Conservation (phyloP, 306 rosid genomes). For the Acmispon strigosus region DNA sequence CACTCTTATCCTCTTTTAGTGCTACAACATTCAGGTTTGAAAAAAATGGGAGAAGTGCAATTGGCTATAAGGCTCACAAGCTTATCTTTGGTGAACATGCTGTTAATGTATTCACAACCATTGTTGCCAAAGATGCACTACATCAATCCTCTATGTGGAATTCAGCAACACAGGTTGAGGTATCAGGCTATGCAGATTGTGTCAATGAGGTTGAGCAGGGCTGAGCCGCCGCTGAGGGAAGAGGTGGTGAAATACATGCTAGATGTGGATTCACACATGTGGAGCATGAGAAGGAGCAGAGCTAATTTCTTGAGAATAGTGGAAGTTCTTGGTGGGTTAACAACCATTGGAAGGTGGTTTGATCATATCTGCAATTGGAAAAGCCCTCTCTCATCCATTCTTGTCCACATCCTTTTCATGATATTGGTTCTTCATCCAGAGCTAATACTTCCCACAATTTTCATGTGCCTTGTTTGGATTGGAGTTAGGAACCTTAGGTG, state of each 20-base stretch:
- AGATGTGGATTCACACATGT: slow-evolving; percentile 83
- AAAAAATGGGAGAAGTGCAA: slow-evolving; percentile 77
- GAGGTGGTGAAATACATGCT: slow-evolving; percentile 83
- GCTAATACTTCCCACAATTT: slow-evolving; percentile 59
- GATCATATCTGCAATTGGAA: slow-evolving; percentile 79
- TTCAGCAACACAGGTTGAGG: slow-evolving; percentile 59
- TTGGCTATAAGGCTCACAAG: slow-evolving; percentile 77
- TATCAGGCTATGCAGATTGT: slow-evolving; percentile 73
- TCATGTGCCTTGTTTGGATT: slow-evolving; percentile 55
- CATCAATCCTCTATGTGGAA: slow-evolving; percentile 61
- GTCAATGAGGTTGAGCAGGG: slow-evolving; percentile 54
- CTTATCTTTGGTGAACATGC: slow-evolving; percentile 59
- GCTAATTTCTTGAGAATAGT: slow-evolving; percentile 73
- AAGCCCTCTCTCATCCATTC: slow-evolving; percentile 59
- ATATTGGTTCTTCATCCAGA: slow-evolving; percentile 67
- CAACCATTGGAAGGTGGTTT: slow-evolving; percentile 66
- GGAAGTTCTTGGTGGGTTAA: slow-evolving; percentile 54
- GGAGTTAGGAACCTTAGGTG: slow-evolving; percentile 74
- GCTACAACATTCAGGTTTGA: slow-evolving; percentile 63
- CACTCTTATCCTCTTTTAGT: slow-evolving; percentile 70
- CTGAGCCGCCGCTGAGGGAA: slow-evolving; percentile 76
- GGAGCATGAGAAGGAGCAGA: slow-evolving; percentile 88
- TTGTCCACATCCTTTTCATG: slow-evolving; percentile 66
- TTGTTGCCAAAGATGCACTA: slow-evolving; percentile 81
- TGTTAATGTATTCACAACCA: slow-evolving; percentile 59